Evolutionary conservation across 176 grass and related monocot genomes (phyloP), one percentile per base, ranked within the genome.

Genomic region (Eragrostis curvula): DNA sequence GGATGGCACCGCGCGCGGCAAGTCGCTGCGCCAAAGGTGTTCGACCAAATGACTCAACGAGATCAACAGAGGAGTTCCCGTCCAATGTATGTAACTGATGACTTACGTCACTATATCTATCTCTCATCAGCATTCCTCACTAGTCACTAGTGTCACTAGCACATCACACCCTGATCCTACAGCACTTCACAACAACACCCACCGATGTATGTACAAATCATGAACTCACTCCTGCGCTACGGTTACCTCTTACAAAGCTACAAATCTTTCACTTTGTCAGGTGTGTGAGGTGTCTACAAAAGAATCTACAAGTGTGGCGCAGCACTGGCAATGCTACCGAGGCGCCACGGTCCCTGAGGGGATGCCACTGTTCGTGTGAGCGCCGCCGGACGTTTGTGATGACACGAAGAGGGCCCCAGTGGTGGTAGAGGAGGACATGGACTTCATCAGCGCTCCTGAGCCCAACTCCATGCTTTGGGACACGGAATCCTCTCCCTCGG

Each of bases 301-400:
- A 7, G 20, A 46, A 89, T 81, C 28, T 76, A 64, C 56, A 55
- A 55, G 32, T 7, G 17, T 18, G 24, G 43, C 60, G 3, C 17
- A 23, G 42, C 77, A 17, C 17, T 30, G 20, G 18, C 27, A 8
- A n/a, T 2, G 0, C 73, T 86, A 90, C 44, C 88, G 78, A 11
- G 88, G 88, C 48, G 66, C 20, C 66, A 86, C 66, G 29, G 43
- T 73, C 12, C 66, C 66, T 17, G 88, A 82, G 6, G 83, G 88
- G 58, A 92, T 42, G 66, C 91, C 91, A 3, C 88, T 97, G 56
- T 80, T 28, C 14, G 17, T 71, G 21, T 87, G 67, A 15, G 61
- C 79, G 36, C 74, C 82, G 71, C 77, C 36, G 27, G 86, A 86
- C 14, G 50, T 56, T 0, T 89, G 57, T 24, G 81, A 92, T 3